Base-by-base conservation (phyloP, 108 stramenopile genomes). In the Skeletonema potamos region DNA sequence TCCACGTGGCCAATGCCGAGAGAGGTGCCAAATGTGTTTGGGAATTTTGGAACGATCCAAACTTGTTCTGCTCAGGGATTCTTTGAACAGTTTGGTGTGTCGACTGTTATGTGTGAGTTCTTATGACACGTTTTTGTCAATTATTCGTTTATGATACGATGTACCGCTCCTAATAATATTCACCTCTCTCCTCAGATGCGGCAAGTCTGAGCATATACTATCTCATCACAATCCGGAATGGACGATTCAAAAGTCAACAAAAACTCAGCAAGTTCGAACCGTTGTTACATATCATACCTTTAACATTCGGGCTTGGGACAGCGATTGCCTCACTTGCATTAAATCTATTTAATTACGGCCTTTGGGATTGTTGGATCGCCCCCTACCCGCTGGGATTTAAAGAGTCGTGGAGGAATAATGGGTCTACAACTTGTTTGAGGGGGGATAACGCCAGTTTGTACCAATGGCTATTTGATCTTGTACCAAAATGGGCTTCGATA, bases 61-160 rank as follows among this genome's bases (percentile, higher is more conserved):
- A 76, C 84, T 0, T 88, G 87, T 46, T 68, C 70, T 6, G 83
- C 84, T 4, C 81, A 84, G 36, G 89, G 85, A 13, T 90, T 87
- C 68, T 86, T 90, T 46, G 15, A 67, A n/a, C 83, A 85, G 57
- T 41, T 85, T 2, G 76, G 66, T 5, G 18, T 87, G 22, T 56
- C 65, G 30, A 56, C 34, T 5, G 34, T 34, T 34, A 34, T 34
- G 34, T 34, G 34, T 7, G 6, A 34, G 34, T 34, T 7, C n/a
- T 4, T 7, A 34, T 34, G 34, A 34, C n/a, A n/a, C n/a, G n/a
- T n/a, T 34, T 34, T 5, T 34, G 34, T 34, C 8, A 5, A 34
- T 34, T 34, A 34, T 7, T 34, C n/a, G n/a, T n/a, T 34, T 34
- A 8, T 6, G 6, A 8, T 8, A 34, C 8, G 6, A 34, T 34